A percentile compares a stretch with the other conserved stretches of the same genome.
Conservation (phyloP, 2,329 filamentous ascomycete species). For the Capronia epimyces region DNA sequence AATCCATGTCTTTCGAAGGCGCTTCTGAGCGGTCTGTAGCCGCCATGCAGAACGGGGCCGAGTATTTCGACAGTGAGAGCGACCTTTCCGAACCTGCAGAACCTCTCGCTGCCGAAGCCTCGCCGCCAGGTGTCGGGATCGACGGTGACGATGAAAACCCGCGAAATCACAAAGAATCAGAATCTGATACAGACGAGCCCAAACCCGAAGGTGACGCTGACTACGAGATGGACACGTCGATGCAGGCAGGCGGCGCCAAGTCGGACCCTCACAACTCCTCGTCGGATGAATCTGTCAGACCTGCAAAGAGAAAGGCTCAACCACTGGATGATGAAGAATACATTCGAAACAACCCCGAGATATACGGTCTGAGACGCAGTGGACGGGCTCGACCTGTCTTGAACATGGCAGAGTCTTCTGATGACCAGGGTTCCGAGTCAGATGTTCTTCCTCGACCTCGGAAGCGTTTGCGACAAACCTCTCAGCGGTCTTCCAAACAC, state of each 20-base stretch:
- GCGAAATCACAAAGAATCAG: slow-evolving; percentile 36
- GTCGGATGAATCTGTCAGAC: slow-evolving; percentile 65
- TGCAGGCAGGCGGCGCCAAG: slow-evolving; percentile 50
- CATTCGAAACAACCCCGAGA: slow-evolving; percentile 84
- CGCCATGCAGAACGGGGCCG: slow-evolving; percentile 40
- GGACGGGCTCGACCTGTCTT: slow-evolving; percentile 60
- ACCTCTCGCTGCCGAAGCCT: slow-evolving; percentile 48
- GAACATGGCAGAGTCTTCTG: slow-evolving; percentile 58
- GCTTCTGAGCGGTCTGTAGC: slow-evolving; percentile 51
- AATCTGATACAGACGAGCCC: slow-evolving; percentile 38
- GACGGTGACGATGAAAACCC: slow-evolving; percentile 42
- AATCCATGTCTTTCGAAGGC: slow-evolving; percentile 58
- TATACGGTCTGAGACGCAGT: slow-evolving; percentile 91
- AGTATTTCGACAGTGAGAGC: slow-evolving; percentile 59
- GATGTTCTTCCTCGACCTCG: slow-evolving; percentile 52
- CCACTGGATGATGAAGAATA: slow-evolving; percentile 63
- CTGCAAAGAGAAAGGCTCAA: slow-evolving; percentile 66
- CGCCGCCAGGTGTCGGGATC: slow-evolving; percentile 39
- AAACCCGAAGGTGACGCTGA: slow-evolving; percentile 54
- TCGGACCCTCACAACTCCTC: slow-evolving; percentile 49
- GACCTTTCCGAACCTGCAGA: slow-evolving; percentile 69
- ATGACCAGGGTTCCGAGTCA: slow-evolving; percentile 66
- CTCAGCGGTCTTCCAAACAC: slow-evolving; percentile 49
- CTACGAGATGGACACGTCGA: slow-evolving; percentile 63
- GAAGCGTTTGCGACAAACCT: slow-evolving; percentile 49